Evolutionary conservation across 306 rosid genomes (phyloP), one percentile per base, ranked within the genome.

Genomic region (Gastrolobium villosum): DNA sequence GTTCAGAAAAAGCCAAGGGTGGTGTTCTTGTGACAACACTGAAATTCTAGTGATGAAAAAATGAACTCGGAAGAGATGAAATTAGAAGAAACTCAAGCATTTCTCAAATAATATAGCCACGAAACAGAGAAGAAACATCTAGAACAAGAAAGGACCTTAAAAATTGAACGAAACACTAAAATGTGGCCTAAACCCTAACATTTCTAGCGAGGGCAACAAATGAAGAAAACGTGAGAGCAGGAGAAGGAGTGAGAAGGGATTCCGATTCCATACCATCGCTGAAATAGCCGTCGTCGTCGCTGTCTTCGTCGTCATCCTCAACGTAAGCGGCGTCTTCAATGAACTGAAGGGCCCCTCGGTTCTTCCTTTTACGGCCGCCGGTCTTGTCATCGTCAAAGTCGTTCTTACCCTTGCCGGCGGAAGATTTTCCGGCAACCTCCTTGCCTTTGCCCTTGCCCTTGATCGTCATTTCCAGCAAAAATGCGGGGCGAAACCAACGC

Each of bases 401-500:
- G 44, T 30, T 57, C 91, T 89, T 92, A 10, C 97, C 81, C 77
- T 90, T 85, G 0, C 78, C 83, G 72, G 78, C 35, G 2, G 84
- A 44, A 26, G 65, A 70, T 14, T 75, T 86, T 13, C 87, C 86
- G 81, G 89, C 97, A 15, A 88, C 82, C 44, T 78, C 91, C 48
- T 96, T 94, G 13, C 98, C 98, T 75, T 91, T 89, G 8, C 70
- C 91, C 48, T 95, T 94, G 20, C 94, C 96, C 69, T 88, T 89
- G 65, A 39, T 75, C 79, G 86, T 79, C 94, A 88, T 90, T 80
- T 61, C 63, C 79, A 59, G 41, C 3, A 79, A 70, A 53, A 65
- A 72, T 44, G 82, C 2, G 50, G 20, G 5, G 36, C 0, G 79
- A 64, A n/a, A 77, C 3, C 13, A 44, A 74, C 35, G 46, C 31